Evolutionary conservation across 139 green algal genomes (phyloP), one percentile per base, ranked within the genome.

Genomic region (Diplosphaera chodatii): DNA sequence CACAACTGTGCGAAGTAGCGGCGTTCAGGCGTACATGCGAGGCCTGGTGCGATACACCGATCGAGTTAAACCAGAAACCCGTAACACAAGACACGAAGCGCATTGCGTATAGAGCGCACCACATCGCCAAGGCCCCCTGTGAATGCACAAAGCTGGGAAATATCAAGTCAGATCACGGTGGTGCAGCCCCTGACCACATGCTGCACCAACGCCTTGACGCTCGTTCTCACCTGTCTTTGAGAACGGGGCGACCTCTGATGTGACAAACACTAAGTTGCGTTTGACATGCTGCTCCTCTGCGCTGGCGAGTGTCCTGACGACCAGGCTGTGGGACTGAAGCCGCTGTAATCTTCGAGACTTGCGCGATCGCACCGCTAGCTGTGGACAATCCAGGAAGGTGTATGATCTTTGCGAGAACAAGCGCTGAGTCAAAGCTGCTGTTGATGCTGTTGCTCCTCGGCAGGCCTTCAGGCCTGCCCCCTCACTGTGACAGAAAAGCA

Each of bases 191-290:
- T 48, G 6, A 10, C 37, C 37, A 20, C 6, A 48, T 10, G n/a
- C n/a, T n/a, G n/a, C n/a, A n/a, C n/a, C n/a, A n/a, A 48, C 37
- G 10, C 37, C 10, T 48, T 6, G 8, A 48, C 6, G 10, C 37
- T 48, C 8, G 8, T 48, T 6, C 37, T 48, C 48, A 59, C 48
- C 91, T 3, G 92, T 96, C 73, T 97, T 97, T 64, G 78, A 90
- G 84, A 88, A 97, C 15, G 92, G 92, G 4, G 90, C 85, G 22
- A 93, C 90, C 85, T 97, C 83, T 1, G 77, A 83, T 0, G 81
- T 85, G 1, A 87, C 77, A 40, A 87, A 89, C 5, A 87, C 79
- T 18, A 89, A 70, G 73, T 80, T 83, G 1, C 27, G 29, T 25
- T 31, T 56, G 66, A 22, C 16, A 18, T 25, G 13, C 3, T 59